Evolutionary conservation across 768 basidiomycete genomes (phyloP).

Genomic region (Podaxis rugospora): DNA sequence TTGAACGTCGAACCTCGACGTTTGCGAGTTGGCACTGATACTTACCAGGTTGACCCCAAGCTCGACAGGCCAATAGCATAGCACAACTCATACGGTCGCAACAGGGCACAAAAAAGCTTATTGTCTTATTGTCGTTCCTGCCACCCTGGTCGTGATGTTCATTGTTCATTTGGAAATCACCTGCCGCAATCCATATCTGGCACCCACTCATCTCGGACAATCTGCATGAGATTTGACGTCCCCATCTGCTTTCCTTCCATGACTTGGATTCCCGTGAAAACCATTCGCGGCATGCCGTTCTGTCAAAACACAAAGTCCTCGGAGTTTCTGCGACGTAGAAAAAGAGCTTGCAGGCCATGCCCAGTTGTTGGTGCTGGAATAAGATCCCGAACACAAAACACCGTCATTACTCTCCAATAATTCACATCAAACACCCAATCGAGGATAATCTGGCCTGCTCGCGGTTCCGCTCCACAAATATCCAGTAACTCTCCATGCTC

Average conservation of each 20-base stretch:
- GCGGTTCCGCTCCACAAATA: not conserved
- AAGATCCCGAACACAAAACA: not conserved
- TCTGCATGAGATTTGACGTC: not conserved
- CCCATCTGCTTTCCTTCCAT: not conserved
- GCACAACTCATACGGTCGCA: not conserved
- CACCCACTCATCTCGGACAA: not conserved
- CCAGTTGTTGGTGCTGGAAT: not conserved
- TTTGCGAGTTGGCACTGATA: not conserved
- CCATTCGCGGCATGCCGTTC: not conserved
- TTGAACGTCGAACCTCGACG: not conserved
- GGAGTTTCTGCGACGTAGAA: not conserved
- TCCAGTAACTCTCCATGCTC: conserved; percentile 6
- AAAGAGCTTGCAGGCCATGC: not conserved
- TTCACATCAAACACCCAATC: not conserved
- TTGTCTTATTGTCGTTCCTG: conserved; percentile 8
- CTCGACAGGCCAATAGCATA: not conserved
- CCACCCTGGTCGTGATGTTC: not conserved
- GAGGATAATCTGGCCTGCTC: not conserved
- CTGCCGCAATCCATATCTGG: not conserved
- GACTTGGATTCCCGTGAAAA: not conserved
- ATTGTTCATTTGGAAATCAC: not conserved
- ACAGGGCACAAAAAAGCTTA: not conserved
- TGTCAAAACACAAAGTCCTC: not conserved
- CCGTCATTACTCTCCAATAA: not conserved
- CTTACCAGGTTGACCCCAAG: not conserved